Evolutionary conservation across 116 monocot species (phyloP).

Genomic region (Dioscorea cayenensis): DNA sequence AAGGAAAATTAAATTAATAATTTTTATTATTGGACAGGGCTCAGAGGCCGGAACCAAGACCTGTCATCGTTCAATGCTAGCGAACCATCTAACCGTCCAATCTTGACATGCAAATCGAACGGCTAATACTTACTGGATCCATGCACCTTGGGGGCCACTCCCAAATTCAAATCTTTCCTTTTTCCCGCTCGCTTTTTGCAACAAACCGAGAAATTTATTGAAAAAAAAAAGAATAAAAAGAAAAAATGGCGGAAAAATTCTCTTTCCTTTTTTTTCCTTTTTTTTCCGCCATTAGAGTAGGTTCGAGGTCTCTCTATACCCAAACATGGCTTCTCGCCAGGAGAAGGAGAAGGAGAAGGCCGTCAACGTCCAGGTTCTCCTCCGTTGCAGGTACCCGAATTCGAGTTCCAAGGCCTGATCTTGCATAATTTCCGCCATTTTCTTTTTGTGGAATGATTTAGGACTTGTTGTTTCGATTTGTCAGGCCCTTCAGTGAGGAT

Average conservation of each 20-base stretch:
- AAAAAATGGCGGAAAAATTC: neutral
- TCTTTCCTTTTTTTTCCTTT: neutral
- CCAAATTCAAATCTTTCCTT: neutral
- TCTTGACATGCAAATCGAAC: neutral
- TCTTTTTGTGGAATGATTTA: too few relatives aligned
- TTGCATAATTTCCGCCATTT: neutral
- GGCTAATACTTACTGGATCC: neutral
- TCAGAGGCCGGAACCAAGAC: too few relatives aligned
- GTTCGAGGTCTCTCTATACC: neutral
- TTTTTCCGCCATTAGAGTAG: conserved; percentile 1
- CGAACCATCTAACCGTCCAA: neutral
- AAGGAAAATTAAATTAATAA: too few relatives aligned
- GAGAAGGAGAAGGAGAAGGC: conserved; percentile 97
- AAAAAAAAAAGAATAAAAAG: neutral
- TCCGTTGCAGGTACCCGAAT: conserved; percentile 78
- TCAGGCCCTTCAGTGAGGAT: conserved; percentile 85
- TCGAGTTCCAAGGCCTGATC: too few relatives aligned
- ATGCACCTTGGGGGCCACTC: neutral
- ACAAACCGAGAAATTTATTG: neutral
- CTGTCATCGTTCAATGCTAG: too few relatives aligned
- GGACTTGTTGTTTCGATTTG: conserved; percentile 4
- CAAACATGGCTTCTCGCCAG: conserved; percentile 48
- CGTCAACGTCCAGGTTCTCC: conserved; percentile 97
- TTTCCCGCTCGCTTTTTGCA: conserved; percentile 4
- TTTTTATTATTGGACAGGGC: too few relatives aligned